Evolutionary conservation across 441 rosid species (phyloP), one percentile per base, ranked within the genome.

Genomic region (Aleurites moluccanus): DNA sequence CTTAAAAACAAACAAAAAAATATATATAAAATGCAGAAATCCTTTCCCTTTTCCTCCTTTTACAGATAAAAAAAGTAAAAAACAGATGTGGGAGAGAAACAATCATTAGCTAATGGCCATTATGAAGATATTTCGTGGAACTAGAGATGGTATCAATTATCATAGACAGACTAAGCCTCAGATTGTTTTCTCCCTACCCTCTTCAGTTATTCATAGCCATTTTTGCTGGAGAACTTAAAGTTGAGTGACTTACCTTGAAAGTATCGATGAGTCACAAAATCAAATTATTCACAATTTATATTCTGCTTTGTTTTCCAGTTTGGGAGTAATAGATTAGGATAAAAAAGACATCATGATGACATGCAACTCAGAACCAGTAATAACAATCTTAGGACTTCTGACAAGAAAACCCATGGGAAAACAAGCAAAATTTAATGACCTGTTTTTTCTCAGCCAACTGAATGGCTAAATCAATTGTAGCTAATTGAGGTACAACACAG

Each of bases 1-100:
- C 42, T 49, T 49, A 55, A 38, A 40, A 44, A 38, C 40, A 73
- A 73, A 44, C 64, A 47, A 33, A 68, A 53, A 23, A 52, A 14
- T n/a, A 61, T 38, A 10, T 45, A 16, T 52, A 25, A 20, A 42
- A 40, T 28, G 53, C 53, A 75, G 13, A 59, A 67, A 45, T 49
- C 30, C 16, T 18, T 72, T 11, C 47, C 27, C 53, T 64, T 30
- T 42, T 49, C 28, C 10, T 53, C 73, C 45, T 8, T 21, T 10
- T 5, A 25, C 11, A 21, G 20, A 14, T 44, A 30, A 40, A 30
- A 40, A 7, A 6, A 65, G n/a, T 5, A n/a, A 52, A 52, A 52
- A 18, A 4, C 2, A 1, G 6, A 20, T 18, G 56, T 20, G 21
- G 70, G 25, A 5, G 44, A 69, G 28, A 69, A 18, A 35, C 18